Evolutionary conservation across 2,329 filamentous ascomycete species (phyloP), one percentile per base, ranked within the genome.

Genomic region (Aspergillus felis): DNA sequence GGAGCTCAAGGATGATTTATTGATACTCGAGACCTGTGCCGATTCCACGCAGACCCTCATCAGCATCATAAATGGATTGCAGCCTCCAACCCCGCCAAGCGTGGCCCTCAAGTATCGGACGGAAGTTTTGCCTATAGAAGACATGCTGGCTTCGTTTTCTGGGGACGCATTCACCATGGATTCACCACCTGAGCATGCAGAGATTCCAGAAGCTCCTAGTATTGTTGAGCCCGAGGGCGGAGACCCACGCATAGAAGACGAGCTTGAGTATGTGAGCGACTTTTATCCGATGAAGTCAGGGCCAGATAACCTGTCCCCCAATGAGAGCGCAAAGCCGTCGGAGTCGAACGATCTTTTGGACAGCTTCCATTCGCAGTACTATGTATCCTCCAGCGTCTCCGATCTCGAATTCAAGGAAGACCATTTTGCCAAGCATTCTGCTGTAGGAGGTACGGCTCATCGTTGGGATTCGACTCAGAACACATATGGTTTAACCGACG

Each of bases 21-120:
- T 99, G 54, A 87, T 99, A 35, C 78, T 99, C 6, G 94, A 99
- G 74, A 95, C 92, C 1, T 99, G 95, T 68, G 94, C 94, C 29
- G 94, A 99, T 74, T 99, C 94, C 1, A 97, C 92, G 0, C 92
- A 97, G 71, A 99, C 94, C 0, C 81, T 99, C 14, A 88, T 96
- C 53, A 82, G 84, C 1, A 82, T 96, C 46, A 77, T 92, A 17
- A 91, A 89, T 66, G 92, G 89, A 0, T 80, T 99, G 4, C 86
- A 87, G 41, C 94, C 93, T 4, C 93, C 94, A 1, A 87, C 86
- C 7, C 88, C 92, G 0, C 91, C 92, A 1, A 93, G 85, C 67
- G 91, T 88, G 60, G 87, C 89, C 64, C 84, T 87, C 62, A 94
- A 94, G 69, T 99, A 96, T 72, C 84, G 90, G 38, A 97, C 92